These are phyloP conservation scores for Solanum arcanum DNA, from an alignment of 257 asterid genomes.

Conservation along the genomic window DNA sequence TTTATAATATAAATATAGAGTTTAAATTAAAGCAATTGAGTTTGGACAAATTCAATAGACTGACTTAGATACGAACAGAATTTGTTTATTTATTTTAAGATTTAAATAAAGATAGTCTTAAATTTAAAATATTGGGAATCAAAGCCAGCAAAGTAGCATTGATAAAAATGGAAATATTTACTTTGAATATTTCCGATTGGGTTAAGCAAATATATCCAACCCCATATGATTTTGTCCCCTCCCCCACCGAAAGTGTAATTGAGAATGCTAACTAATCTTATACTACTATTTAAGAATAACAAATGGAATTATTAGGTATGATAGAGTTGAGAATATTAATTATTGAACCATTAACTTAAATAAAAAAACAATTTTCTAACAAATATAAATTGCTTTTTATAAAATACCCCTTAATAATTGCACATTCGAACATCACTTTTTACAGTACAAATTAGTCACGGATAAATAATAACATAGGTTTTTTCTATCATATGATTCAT, in stretches of 20 bases:
- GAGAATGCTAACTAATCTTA: background rate
- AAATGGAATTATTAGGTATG: background rate
- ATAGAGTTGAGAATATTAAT: background rate
- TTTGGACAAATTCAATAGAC: rapidly evolving
- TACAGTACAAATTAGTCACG: background rate
- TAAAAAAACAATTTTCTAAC: background rate
- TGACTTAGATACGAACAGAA: no score
- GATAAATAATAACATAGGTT: background rate
- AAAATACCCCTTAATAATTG: background rate
- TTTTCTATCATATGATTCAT: background rate
- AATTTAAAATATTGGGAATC: background rate
- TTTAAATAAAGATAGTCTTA: background rate
- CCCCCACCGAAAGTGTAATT: background rate
- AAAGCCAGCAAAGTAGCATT: no score
- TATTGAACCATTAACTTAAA: background rate
- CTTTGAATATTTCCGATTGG: background rate
- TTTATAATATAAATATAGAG: background rate
- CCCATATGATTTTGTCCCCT: background rate
- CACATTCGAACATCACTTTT: background rate
- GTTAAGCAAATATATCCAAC: background rate
- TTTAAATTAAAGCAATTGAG: background rate
- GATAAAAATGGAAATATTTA: background rate
- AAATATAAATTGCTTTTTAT: background rate
- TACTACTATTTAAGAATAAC: background rate
- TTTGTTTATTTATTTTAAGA: no score